A percentile compares a stretch with the other conserved stretches of the same genome.
phyloP scores from a whole-genome alignment of 1,139 yeast genomes.

The Debaryomycetaceae sp. region DNA sequence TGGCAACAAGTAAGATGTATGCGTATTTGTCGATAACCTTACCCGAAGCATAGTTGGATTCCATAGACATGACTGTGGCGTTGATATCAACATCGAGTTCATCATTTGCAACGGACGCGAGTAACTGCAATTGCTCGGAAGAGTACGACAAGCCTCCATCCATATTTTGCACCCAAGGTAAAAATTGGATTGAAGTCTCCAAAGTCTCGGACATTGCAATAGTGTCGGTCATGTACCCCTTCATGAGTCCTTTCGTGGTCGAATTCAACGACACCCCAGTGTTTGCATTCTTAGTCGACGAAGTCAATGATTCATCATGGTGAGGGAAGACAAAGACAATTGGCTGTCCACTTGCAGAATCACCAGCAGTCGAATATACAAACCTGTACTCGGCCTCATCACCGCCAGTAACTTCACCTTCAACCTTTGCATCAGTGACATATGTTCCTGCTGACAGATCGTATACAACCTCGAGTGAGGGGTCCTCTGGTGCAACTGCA shows the following conservation, averaged over 20 bases:
- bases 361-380: conserved; percentile 51
- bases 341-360: conserved; percentile 48
- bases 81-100: conserved; percentile 60
- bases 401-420: conserved; percentile 26
- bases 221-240: conserved; percentile 51
- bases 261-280: conserved; percentile 55
- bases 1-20: conserved; percentile 59
- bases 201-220: conserved; percentile 51
- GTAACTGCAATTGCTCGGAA: conserved; percentile 45
- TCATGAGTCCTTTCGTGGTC: conserved; percentile 65
- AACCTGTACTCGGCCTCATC: conserved; percentile 49
- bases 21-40: conserved; percentile 76
- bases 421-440: conserved; percentile 29
- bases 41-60: conserved; percentile 63
- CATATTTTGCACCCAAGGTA: conserved; percentile 52
- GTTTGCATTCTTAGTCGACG: conserved; percentile 27
- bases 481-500: conserved; percentile 48
- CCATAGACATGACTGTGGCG: conserved; percentile 43
- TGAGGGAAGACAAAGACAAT: conserved; percentile 72
- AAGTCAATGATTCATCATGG: conserved; percentile 52
- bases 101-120: conserved; percentile 53
- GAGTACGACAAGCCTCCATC: conserved; percentile 39
- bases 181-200: conserved; percentile 48
- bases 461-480: conserved; percentile 24
- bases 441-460: conserved; percentile 38